Percentiles rank a stretch among this genome's conserved stretches.
phyloP scores from a whole-genome alignment of 164 flowering plant species.

The Cinnamomum micranthum region DNA sequence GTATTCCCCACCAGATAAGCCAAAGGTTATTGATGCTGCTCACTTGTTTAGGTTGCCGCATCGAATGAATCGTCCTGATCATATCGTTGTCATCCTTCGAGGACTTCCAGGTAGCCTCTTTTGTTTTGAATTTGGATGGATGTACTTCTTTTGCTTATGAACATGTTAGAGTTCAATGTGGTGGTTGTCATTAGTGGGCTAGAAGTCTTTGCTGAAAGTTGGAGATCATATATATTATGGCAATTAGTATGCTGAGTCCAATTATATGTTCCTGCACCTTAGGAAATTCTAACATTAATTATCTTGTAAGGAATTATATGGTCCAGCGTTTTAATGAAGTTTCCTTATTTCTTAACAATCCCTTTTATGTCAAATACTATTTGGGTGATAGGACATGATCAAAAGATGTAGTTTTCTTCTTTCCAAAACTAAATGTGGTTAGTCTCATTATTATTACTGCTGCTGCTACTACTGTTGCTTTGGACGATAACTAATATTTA shows the following conservation, averaged over 20 bases:
- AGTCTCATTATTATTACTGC: too few relatives aligned
- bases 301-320: not conserved
- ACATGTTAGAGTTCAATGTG: not conserved
- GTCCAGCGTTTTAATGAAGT: not conserved
- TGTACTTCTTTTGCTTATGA: not conserved
- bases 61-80: slow-evolving; percentile 77
- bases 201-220: not conserved
- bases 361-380: not conserved
- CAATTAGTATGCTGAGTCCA: not conserved
- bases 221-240: not conserved
- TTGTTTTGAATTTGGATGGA: not conserved
- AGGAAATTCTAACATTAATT: not conserved
- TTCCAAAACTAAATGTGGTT: too few relatives aligned
- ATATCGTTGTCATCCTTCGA: slow-evolving; percentile 85
- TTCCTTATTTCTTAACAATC: not conserved
- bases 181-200: not conserved
- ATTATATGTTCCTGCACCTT: not conserved
- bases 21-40: slow-evolving; percentile 64
- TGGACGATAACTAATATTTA: too few relatives aligned
- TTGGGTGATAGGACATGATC: too few relatives aligned
- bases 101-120: slow-evolving; percentile 83
- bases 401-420: too few relatives aligned
- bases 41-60: slow-evolving; percentile 68
- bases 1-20: slow-evolving; percentile 40
- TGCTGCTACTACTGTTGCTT: too few relatives aligned